Conservation (phyloP, 352 stramenopile genomes). For the Phytophthora pluvialis region DNA sequence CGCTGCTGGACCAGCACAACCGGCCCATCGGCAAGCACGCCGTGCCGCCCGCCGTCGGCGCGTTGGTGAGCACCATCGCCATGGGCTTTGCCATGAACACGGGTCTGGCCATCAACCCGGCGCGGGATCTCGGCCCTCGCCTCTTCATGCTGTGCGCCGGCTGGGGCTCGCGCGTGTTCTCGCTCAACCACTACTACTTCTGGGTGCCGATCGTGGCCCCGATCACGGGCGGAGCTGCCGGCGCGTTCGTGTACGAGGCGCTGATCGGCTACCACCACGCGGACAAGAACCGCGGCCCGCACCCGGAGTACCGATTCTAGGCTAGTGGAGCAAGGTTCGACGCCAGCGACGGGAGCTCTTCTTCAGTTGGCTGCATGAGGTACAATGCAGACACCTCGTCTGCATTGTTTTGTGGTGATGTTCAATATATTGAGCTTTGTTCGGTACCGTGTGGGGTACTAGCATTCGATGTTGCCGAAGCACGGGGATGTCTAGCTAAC, state of each 20-base stretch:
- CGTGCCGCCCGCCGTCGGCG: slow-evolving; percentile 19
- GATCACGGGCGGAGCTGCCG: slow-evolving; percentile 41
- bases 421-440: slow-evolving; percentile 1
- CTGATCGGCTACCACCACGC: slow-evolving; percentile 50
- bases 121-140: slow-evolving; percentile 46
- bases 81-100: slow-evolving; percentile 38
- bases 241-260: slow-evolving; percentile 41
- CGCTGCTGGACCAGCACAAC: slow-evolving; percentile 43
- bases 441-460: too few species aligned
- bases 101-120: slow-evolving; percentile 45
- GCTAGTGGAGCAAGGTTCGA: not conserved
- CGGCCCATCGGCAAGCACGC: slow-evolving; percentile 30
- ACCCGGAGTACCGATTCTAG: slow-evolving; percentile 33
- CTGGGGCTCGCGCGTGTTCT: slow-evolving; percentile 55
- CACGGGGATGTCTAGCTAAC: too few species aligned
- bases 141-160: slow-evolving; percentile 49
- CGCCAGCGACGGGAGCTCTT: not conserved
- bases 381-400: too few species aligned
- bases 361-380: not conserved
- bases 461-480: too few species aligned
- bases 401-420: slow-evolving; percentile 2
- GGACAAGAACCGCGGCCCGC: slow-evolving; percentile 40
- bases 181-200: slow-evolving; percentile 53
- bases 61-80: slow-evolving; percentile 32
- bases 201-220: slow-evolving; percentile 60